These are phyloP conservation scores for Botrytis fabae DNA, from an alignment of 2,329 filamentous ascomycete species.

Conservation along the genomic window DNA sequence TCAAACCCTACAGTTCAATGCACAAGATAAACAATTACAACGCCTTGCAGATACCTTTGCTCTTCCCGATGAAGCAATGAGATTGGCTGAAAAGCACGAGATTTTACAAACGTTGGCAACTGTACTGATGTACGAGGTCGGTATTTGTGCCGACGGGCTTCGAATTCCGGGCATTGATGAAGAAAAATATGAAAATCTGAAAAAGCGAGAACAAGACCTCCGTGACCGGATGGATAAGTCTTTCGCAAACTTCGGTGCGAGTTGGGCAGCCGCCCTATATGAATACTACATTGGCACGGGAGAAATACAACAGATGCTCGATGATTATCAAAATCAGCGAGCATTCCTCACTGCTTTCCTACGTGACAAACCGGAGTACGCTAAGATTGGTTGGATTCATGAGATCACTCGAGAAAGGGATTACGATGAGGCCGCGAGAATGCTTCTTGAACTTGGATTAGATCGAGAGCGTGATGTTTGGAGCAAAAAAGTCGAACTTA, in stretches of 20 bases:
- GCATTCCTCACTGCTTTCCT: conserved; percentile 78
- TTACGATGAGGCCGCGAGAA: conserved; percentile 69
- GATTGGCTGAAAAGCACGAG: conserved; percentile 60
- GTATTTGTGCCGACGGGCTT: conserved; percentile 16
- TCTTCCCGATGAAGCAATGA: conserved; percentile 57
- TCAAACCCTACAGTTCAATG: conserved; percentile 44
- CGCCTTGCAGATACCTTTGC: conserved; percentile 50
- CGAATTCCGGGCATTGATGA: conserved; percentile 19
- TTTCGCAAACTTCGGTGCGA: conserved; percentile 51
- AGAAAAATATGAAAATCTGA: conserved; percentile 24
- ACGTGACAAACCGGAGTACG: conserved; percentile 67
- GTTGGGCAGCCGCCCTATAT: conserved; percentile 71
- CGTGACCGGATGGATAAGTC: conserved; percentile 44
- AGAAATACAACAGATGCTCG: conserved; percentile 67
- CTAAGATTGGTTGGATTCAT: conserved; percentile 91
- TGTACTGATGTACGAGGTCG: conserved; percentile 40
- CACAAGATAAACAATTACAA: conserved; percentile 49
- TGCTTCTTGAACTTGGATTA: conserved; percentile 68
- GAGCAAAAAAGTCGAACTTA: conserved; percentile 92
- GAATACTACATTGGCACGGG: conserved; percentile 70
- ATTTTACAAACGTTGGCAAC: conserved; percentile 64
- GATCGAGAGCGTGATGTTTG: conserved; percentile 77
- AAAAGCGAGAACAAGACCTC: conserved; percentile 23
- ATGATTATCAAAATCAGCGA: conserved; percentile 67
- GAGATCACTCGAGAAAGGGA: conserved; percentile 77